These are phyloP conservation scores for Diospyros lotus DNA, from an alignment of 148 eudicot genomes.

Conservation along the genomic window DNA sequence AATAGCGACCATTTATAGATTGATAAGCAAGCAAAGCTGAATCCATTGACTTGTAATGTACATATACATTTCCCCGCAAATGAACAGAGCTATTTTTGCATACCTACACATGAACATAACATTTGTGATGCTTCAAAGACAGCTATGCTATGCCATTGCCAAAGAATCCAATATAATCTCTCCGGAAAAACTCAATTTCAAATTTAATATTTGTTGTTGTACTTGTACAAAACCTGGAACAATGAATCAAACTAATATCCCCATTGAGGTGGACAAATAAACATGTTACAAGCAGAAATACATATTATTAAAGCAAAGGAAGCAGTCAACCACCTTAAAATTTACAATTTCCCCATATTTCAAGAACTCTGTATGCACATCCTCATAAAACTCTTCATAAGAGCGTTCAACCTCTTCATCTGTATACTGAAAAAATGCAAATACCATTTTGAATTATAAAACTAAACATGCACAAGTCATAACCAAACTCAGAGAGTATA, in stretches of 20 bases:
- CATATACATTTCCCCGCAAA: constrained; percentile 94
- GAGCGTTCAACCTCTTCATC: constrained; percentile 81
- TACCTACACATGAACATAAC: constrained; percentile 44
- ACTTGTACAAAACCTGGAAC: no score
- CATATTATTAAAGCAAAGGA: constrained; percentile 6
- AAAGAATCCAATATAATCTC: not conserved
- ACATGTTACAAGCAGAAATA: constrained; percentile 2
- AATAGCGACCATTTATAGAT: constrained; percentile 82
- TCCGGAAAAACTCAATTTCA: not conserved
- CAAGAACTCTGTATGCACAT: constrained; percentile 95
- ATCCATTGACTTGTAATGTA: constrained; percentile 76
- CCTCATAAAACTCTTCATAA: constrained; percentile 95
- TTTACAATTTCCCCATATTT: constrained; percentile 89
- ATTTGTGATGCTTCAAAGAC: not conserved
- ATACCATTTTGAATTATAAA: constrained; percentile 7
- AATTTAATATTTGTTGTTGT: no score
- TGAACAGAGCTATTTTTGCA: constrained; percentile 86
- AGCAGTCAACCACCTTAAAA: constrained; percentile 60
- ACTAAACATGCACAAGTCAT: constrained; percentile 3
- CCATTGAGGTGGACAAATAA: not conserved
- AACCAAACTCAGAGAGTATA: constrained; percentile 1
- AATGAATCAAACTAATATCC: not conserved
- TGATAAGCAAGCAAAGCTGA: constrained; percentile 75
- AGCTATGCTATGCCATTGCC: not conserved
- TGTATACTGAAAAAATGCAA: constrained; percentile 52